These are phyloP conservation scores for Lunularia cruciata DNA, from an alignment of 225 moss, liverwort and hornwort species.

Conservation along the genomic window DNA sequence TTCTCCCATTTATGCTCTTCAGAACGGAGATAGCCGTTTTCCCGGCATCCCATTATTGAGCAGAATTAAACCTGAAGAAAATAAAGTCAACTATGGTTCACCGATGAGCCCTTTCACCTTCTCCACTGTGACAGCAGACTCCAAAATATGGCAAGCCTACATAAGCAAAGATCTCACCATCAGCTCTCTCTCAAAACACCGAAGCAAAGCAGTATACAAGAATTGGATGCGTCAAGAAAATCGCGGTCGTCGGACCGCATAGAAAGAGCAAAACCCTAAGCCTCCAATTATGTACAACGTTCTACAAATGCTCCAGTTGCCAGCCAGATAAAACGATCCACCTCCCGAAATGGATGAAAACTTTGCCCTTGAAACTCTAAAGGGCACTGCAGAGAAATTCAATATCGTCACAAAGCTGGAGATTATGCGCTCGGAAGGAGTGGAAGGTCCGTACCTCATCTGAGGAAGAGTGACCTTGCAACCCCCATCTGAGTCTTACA, in stretches of 20 bases:
- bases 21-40: slow-evolving; percentile 28
- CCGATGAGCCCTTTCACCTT: slow-evolving; percentile 10
- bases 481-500: background rate
- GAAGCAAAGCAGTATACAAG: no score
- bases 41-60: slow-evolving; percentile 53
- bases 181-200: no score
- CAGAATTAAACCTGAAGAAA: background rate
- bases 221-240: background rate
- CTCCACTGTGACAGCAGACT: background rate
- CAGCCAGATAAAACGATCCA: no score
- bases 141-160: no score
- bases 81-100: no score
- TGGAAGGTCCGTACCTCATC: background rate
- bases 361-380: no score
- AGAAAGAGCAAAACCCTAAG: slow-evolving; percentile 3
- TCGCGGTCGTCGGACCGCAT: background rate
- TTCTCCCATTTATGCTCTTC: slow-evolving; percentile 38
- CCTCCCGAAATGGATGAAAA: background rate
- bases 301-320: no score
- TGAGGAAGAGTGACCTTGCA: background rate
- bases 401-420: no score
- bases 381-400: no score
- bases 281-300: background rate
- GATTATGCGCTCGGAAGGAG: background rate
- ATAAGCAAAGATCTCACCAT: no score